phyloP scores from a whole-genome alignment of 148 eudicot genomes.

The Camellia lanceoleosa region DNA sequence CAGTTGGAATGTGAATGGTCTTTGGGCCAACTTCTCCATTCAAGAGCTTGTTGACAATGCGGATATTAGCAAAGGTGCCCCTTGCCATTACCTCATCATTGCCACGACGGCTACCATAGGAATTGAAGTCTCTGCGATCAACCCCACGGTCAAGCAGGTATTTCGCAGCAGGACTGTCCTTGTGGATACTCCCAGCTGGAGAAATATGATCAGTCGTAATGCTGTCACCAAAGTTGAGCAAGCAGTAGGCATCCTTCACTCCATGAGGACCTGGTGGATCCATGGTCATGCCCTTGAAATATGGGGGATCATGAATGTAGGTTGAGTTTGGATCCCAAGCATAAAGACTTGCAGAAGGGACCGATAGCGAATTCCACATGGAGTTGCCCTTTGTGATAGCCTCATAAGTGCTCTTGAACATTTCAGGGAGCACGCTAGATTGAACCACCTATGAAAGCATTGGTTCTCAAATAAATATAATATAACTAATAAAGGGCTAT shows the following conservation, averaged over 20 bases:
- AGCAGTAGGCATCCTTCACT: slow-evolving; percentile 88
- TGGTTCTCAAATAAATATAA: not conserved
- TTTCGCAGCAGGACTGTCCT: slow-evolving; percentile 94
- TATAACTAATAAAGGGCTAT: not conserved
- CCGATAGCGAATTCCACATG: slow-evolving; percentile 84
- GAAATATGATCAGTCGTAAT: slow-evolving; percentile 95
- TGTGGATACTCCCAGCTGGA: slow-evolving; percentile 91
- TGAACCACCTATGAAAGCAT: slow-evolving; percentile 63
- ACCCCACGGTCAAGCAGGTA: slow-evolving; percentile 85
- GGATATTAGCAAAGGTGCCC: slow-evolving; percentile 92
- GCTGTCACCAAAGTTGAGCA: slow-evolving; percentile 88
- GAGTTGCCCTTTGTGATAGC: slow-evolving; percentile 86
- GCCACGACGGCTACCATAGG: slow-evolving; percentile 94
- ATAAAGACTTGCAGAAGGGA: slow-evolving; percentile 66
- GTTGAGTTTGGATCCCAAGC: slow-evolving; percentile 83
- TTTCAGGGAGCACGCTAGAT: slow-evolving; percentile 80
- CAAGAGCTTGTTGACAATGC: slow-evolving; percentile 81
- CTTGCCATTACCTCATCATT: slow-evolving; percentile 95
- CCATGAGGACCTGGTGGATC: slow-evolving; percentile 86
- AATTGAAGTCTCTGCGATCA: slow-evolving; percentile 83
- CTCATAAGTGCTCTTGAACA: slow-evolving; percentile 86
- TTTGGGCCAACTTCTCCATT: slow-evolving; percentile 88
- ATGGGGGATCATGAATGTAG: slow-evolving; percentile 89
- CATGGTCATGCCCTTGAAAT: slow-evolving; percentile 83
- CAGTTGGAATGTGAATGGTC: slow-evolving; percentile 81